Conservation (phyloP, 2,329 filamentous ascomycete species). For the Purpureocillium takamizusanense region DNA sequence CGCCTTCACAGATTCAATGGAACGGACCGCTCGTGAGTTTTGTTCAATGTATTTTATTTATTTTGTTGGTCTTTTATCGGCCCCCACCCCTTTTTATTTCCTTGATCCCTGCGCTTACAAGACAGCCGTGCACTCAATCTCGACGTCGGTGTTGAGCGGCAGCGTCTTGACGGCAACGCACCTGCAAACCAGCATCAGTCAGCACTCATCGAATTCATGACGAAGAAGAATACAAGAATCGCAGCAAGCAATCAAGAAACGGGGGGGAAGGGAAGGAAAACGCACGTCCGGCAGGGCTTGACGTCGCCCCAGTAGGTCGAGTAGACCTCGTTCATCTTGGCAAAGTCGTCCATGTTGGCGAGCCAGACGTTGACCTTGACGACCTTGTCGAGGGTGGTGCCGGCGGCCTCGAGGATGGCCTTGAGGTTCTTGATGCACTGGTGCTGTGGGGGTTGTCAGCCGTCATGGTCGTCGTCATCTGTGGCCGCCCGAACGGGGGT, state of each 20-base stretch:
- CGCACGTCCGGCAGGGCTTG: conserved; percentile 35
- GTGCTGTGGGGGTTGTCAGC: conserved; percentile 22
- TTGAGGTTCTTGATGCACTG: conserved; percentile 63
- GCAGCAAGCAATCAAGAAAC: no score
- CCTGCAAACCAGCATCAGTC: no score
- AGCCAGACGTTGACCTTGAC: conserved; percentile 70
- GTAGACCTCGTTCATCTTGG: conserved; percentile 66
- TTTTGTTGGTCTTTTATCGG: no score
- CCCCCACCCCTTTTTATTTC: no score
- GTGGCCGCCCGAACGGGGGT: no score
- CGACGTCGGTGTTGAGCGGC: conserved; percentile 21
- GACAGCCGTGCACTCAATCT: conserved; percentile 24
- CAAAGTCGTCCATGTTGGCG: conserved; percentile 64
- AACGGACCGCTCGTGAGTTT: no score
- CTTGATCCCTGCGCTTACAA: no score
- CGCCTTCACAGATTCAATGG: neutral
- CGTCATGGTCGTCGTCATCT: no score
- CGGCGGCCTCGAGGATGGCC: conserved; percentile 60
- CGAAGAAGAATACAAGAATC: no score
- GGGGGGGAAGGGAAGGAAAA: neutral
- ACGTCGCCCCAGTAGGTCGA: conserved; percentile 55
- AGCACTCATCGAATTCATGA: no score
- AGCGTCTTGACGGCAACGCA: conserved; percentile 26
- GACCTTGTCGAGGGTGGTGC: conserved; percentile 53
- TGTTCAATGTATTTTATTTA: no score